A percentile compares a stretch with the other conserved stretches of the same genome.
phyloP scores from a whole-genome alignment of 495 filamentous ascomycete species.

The Tuber brumale region DNA sequence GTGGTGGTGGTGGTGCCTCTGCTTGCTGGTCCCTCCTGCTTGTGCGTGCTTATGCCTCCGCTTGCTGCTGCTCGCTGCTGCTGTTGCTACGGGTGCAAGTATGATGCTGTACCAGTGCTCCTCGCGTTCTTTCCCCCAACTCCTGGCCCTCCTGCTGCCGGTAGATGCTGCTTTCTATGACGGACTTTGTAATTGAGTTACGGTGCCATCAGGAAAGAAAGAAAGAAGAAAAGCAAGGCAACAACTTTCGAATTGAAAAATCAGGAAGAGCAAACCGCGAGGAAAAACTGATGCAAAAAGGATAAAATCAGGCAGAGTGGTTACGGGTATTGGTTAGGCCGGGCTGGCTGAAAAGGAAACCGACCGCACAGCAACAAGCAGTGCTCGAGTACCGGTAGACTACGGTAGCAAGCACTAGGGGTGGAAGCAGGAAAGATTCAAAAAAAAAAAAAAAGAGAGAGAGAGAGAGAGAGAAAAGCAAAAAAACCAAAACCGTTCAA shows the following conservation, averaged over 20 bases:
- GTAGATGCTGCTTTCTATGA: neutral
- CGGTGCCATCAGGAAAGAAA: neutral
- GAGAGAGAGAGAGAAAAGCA: neutral
- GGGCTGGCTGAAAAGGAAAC: neutral
- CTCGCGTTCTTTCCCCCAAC: neutral
- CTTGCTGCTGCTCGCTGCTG: neutral
- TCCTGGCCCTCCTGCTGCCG: neutral
- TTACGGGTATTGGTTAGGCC: neutral
- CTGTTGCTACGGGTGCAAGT: neutral
- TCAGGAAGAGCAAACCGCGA: neutral
- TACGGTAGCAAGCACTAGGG: neutral
- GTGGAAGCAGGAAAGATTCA: neutral
- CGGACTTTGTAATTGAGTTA: neutral
- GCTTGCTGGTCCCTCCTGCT: conserved; percentile 1
- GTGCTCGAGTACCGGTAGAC: neutral
- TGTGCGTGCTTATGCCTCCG: conserved; percentile 3
- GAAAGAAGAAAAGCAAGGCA: neutral
- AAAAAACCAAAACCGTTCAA: neutral
- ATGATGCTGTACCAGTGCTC: neutral
- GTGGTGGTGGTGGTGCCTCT: neutral
- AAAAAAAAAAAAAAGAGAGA: neutral
- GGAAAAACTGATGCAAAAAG: neutral
- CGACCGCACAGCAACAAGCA: neutral
- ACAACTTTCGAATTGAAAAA: neutral
- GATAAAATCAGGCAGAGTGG: neutral